Evolutionary conservation across 2,329 filamentous ascomycete genomes (phyloP).

Genomic region (Westerdykella sp.): DNA sequence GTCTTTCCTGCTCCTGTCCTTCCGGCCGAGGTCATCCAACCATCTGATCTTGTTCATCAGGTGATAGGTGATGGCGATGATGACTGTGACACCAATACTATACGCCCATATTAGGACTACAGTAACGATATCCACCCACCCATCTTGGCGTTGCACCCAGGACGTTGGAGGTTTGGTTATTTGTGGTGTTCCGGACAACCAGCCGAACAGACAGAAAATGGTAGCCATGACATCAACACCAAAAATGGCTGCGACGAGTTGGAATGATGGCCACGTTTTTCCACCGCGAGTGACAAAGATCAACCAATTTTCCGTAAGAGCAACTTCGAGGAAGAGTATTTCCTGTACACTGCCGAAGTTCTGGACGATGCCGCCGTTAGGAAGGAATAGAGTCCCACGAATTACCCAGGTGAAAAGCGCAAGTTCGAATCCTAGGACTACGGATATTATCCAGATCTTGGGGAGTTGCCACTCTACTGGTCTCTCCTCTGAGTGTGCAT

Average conservation of each 20-base stretch:
- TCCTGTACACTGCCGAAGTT: constrained; percentile 70
- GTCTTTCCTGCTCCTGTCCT: constrained; percentile 56
- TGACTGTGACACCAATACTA: constrained; percentile 60
- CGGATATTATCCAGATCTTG: constrained; percentile 73
- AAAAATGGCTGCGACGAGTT: constrained; percentile 64
- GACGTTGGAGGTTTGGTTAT: constrained; percentile 39
- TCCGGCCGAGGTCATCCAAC: constrained; percentile 58
- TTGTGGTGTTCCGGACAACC: constrained; percentile 53
- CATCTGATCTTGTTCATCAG: constrained; percentile 53
- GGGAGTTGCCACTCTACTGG: constrained; percentile 76
- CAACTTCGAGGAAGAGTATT: constrained; percentile 52
- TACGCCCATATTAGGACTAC: constrained; percentile 60
- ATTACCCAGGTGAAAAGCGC: constrained; percentile 67
- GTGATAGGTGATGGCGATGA: constrained; percentile 61
- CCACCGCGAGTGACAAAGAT: constrained; percentile 55
- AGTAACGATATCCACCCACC: constrained; percentile 57
- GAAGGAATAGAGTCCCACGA: constrained; percentile 62
- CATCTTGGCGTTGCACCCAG: constrained; percentile 41
- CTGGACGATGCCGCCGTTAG: constrained; percentile 66
- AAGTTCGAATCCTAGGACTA: constrained; percentile 62
- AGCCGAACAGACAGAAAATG: constrained; percentile 69
- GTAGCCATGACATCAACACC: constrained; percentile 66
- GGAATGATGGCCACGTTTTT: constrained; percentile 68
- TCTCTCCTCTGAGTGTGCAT: constrained; percentile 67
- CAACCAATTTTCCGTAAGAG: constrained; percentile 50